A percentile compares a stretch with the other conserved stretches of the same genome.
phyloP scores from a whole-genome alignment of 179 eudicot species.

The Spinacia oleracea region DNA sequence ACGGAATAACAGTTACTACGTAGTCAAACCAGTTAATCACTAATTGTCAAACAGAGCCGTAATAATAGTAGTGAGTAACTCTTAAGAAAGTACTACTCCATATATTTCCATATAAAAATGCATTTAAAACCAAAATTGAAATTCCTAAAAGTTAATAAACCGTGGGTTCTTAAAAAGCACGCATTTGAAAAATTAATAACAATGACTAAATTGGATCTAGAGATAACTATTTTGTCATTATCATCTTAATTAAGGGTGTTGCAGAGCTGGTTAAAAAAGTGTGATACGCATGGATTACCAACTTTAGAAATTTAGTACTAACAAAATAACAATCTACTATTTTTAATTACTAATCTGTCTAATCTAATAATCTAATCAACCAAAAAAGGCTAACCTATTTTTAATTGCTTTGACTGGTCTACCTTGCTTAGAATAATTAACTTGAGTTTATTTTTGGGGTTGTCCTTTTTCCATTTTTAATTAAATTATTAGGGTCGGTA shows the following conservation, averaged over 20 bases:
- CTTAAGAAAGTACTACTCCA: too few species aligned
- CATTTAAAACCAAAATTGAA: too few species aligned
- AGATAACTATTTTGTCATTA: conserved; percentile 1
- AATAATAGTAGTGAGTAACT: too few species aligned
- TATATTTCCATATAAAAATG: too few species aligned
- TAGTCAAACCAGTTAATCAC: too few species aligned
- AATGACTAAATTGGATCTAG: conserved; percentile 1
- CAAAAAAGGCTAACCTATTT: conserved; percentile 3
- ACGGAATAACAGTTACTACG: too few species aligned
- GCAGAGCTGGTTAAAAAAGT: neutral
- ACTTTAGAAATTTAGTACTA: conserved; percentile 7
- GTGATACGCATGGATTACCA: conserved; percentile 16
- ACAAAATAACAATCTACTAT: neutral
- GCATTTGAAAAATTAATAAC: neutral
- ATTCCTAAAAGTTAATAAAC: too few species aligned
- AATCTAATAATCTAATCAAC: too few species aligned
- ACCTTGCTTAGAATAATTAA: neutral
- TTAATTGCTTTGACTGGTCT: conserved; percentile 15
- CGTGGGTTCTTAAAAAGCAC: too few species aligned
- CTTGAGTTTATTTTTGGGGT: neutral
- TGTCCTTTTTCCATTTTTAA: conserved; percentile 4
- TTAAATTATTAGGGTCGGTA: conserved; percentile 22
- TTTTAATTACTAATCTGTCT: too few species aligned
- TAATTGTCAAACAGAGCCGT: too few species aligned
- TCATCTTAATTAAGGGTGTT: neutral